A percentile compares a stretch with the other conserved stretches of the same genome.
Evolutionary conservation across 805 yeast genomes (phyloP).

Genomic region (Maudiozyma barnettii): DNA sequence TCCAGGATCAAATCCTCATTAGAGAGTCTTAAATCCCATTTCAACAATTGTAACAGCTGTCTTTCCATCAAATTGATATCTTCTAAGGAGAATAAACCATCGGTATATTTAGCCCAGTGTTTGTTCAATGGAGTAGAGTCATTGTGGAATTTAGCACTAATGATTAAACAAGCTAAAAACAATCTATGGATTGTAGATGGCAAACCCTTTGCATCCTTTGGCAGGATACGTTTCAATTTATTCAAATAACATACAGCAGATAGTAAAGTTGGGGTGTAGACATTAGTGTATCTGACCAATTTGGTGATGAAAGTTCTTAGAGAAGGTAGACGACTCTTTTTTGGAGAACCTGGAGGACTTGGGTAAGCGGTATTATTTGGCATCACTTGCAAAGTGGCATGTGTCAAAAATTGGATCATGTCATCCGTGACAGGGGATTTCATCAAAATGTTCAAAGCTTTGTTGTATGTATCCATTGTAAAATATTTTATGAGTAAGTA

Average conservation of each 20-base stretch:
- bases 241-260: constrained; percentile 62
- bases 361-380: constrained; percentile 34
- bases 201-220: constrained; percentile 63
- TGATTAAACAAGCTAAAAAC: constrained; percentile 61
- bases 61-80: constrained; percentile 78
- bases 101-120: constrained; percentile 75
- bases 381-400: constrained; percentile 54
- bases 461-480: constrained; percentile 27
- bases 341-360: constrained; percentile 29
- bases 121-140: constrained; percentile 70
- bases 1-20: constrained; percentile 59
- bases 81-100: constrained; percentile 54
- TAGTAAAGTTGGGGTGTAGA: constrained; percentile 71
- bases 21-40: constrained; percentile 63
- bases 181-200: constrained; percentile 77
- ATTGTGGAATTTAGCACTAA: constrained; percentile 66
- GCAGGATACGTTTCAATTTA: constrained; percentile 49
- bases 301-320: constrained; percentile 65
- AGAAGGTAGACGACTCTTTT: constrained; percentile 39
- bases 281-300: constrained; percentile 65
- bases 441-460: constrained; percentile 52
- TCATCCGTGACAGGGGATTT: constrained; percentile 64
- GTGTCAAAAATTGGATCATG: constrained; percentile 62
- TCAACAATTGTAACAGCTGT: constrained; percentile 55
- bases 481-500: neutral